Percentiles rank a stretch among this genome's conserved stretches.
phyloP scores from a whole-genome alignment of 2,329 filamentous ascomycete species.

The Arachnopeziza araneosa region DNA sequence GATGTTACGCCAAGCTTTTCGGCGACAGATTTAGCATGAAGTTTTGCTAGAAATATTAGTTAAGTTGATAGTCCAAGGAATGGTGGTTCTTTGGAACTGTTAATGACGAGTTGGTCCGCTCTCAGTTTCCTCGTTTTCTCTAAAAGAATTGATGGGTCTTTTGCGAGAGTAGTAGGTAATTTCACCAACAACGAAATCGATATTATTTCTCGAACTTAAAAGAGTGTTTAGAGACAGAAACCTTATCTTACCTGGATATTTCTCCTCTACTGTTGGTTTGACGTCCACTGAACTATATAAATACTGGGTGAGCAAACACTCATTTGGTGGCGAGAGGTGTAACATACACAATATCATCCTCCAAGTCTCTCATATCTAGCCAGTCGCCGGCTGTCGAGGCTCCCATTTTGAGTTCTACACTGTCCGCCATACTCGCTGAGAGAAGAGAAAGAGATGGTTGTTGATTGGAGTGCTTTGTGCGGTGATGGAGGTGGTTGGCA shows the following conservation, averaged over 20 bases:
- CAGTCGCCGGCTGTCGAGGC: neutral
- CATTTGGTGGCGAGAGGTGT: neutral
- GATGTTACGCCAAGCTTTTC: slow-evolving; percentile 35
- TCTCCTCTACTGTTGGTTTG: slow-evolving; percentile 14
- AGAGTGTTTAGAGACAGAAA: neutral
- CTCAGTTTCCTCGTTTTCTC: too few species aligned
- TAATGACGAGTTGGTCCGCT: neutral
- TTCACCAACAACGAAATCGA: too few species aligned
- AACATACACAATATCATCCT: neutral
- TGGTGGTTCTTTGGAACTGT: neutral
- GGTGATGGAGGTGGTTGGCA: neutral
- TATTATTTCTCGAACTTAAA: neutral
- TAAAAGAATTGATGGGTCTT: too few species aligned
- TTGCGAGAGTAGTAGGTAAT: neutral
- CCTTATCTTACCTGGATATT: slow-evolving; percentile 19
- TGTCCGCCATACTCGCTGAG: neutral
- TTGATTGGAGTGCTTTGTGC: neutral
- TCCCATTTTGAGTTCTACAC: neutral
- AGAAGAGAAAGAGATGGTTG: neutral
- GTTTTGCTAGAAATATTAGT: slow-evolving; percentile 36
- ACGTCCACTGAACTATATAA: slow-evolving; percentile 10
- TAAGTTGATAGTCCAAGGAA: neutral
- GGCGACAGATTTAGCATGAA: slow-evolving; percentile 42
- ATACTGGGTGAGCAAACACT: neutral
- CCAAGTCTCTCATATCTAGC: neutral